phyloP scores from a whole-genome alignment of 257 asterid species.

The Orobanche coerulescens region DNA sequence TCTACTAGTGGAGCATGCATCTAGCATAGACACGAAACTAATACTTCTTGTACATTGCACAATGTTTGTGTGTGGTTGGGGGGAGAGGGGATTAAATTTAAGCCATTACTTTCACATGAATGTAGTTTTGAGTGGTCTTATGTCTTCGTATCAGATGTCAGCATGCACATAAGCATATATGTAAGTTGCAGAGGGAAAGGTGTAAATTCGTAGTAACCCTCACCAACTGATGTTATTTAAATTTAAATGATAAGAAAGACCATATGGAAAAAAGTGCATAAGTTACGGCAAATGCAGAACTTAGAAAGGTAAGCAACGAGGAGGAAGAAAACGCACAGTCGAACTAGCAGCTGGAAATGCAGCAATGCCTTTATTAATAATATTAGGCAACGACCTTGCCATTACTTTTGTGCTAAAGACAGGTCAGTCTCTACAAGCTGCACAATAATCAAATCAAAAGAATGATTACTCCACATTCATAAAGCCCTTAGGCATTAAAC shows the following conservation, averaged over 20 bases:
- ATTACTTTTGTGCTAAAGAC: slow-evolving; percentile 20
- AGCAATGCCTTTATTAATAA: slow-evolving; percentile 41
- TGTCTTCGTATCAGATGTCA: neutral
- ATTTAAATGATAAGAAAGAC: neutral
- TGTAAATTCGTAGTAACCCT: neutral
- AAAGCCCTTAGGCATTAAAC: slow-evolving; percentile 8
- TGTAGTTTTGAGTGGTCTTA: neutral
- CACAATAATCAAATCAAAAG: slow-evolving; percentile 9
- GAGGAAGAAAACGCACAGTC: slow-evolving; percentile 33
- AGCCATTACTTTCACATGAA: neutral
- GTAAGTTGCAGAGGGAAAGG: neutral
- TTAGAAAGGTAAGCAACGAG: neutral
- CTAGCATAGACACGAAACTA: neutral
- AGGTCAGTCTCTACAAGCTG: slow-evolving; percentile 26
- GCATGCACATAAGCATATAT: neutral
- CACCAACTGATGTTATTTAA: neutral
- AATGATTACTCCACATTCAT: slow-evolving; percentile 10
- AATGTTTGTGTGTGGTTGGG: neutral
- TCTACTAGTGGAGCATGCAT: slow-evolving; percentile 10
- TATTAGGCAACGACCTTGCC: slow-evolving; percentile 65
- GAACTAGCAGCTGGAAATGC: slow-evolving; percentile 44
- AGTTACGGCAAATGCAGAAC: neutral
- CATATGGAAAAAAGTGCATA: neutral
- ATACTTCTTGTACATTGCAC: neutral
- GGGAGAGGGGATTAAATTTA: neutral